phyloP scores from a whole-genome alignment of 1,284 basidiomycete genomes.

The Rhizoctonia solani region DNA sequence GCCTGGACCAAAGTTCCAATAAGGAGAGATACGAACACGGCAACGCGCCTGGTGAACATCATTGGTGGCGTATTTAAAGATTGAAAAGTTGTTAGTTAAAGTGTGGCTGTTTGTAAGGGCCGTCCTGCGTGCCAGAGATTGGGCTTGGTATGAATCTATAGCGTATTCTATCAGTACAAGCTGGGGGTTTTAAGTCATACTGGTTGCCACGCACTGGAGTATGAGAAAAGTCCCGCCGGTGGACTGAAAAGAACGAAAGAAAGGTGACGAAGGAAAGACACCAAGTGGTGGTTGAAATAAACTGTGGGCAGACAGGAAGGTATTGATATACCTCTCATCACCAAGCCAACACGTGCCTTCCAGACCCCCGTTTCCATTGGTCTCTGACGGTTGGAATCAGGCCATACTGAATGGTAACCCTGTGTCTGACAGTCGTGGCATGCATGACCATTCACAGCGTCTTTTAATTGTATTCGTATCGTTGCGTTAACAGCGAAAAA shows the following conservation, averaged over 20 bases:
- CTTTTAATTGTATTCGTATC: too few species aligned
- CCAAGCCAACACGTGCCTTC: conserved; percentile 17
- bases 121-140: conserved; percentile 29
- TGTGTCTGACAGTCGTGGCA: too few species aligned
- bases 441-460: too few species aligned
- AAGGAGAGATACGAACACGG: conserved; percentile 49
- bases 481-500: too few species aligned
- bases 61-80: conserved; percentile 47
- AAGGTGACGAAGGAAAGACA: conserved; percentile 4
- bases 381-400: too few species aligned
- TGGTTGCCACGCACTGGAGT: conserved; percentile 26
- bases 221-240: conserved; percentile 50
- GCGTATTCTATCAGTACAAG: not conserved
- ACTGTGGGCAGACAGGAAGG: not conserved
- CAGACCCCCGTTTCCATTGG: conserved; percentile 4
- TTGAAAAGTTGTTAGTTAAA: conserved; percentile 40
- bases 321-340: not conserved
- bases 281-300: conserved; percentile 1
- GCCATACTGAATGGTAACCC: too few species aligned
- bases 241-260: conserved; percentile 43
- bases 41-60: conserved; percentile 51
- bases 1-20: conserved; percentile 55
- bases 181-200: not conserved
- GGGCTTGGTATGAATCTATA: conserved; percentile 26
- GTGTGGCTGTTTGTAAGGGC: conserved; percentile 43